Conservation (phyloP, 2,329 filamentous ascomycete genomes). For the Hypoxylon sp. region DNA sequence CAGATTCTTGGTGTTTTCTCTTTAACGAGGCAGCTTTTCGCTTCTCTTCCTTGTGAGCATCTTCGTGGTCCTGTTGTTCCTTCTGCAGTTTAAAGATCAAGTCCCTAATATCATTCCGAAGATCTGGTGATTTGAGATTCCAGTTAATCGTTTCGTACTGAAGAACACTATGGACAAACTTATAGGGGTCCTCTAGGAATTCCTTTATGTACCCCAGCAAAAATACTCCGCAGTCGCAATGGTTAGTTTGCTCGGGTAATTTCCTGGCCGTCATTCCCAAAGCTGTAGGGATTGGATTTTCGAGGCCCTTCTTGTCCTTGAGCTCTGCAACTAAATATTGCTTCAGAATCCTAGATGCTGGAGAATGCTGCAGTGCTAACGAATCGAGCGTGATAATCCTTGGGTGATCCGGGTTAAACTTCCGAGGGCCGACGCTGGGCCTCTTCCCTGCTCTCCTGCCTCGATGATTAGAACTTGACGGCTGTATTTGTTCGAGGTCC, state of each 20-base stretch:
- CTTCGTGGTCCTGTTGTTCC: conserved; percentile 62
- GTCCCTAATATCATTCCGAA: conserved; percentile 74
- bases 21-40: conserved; percentile 39
- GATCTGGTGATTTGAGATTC: conserved; percentile 66
- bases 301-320: conserved; percentile 65
- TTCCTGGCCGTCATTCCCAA: conserved; percentile 75
- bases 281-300: conserved; percentile 38
- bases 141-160: conserved; percentile 61
- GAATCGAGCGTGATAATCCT: conserved; percentile 91
- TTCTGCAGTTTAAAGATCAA: conserved; percentile 73
- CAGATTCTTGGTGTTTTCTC: conserved; percentile 19
- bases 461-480: conserved; percentile 34
- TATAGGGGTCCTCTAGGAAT: conserved; percentile 80
- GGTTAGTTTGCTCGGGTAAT: conserved; percentile 85
- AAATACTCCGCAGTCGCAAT: conserved; percentile 89
- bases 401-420: conserved; percentile 65
- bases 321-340: conserved; percentile 83
- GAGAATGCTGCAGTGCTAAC: conserved; percentile 72
- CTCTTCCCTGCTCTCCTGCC: conserved; percentile 52
- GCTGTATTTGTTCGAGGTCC: conserved; percentile 31
- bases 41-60: conserved; percentile 54
- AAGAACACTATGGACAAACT: conserved; percentile 75
- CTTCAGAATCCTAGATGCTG: conserved; percentile 75
- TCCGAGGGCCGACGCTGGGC: conserved; percentile 51
- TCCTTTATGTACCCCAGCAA: conserved; percentile 85